Percentiles rank a stretch among this genome's conserved stretches.
These are phyloP conservation scores for Phytophthora syringae DNA, from an alignment of 352 stramenopile genomes.

Conservation along the genomic window DNA sequence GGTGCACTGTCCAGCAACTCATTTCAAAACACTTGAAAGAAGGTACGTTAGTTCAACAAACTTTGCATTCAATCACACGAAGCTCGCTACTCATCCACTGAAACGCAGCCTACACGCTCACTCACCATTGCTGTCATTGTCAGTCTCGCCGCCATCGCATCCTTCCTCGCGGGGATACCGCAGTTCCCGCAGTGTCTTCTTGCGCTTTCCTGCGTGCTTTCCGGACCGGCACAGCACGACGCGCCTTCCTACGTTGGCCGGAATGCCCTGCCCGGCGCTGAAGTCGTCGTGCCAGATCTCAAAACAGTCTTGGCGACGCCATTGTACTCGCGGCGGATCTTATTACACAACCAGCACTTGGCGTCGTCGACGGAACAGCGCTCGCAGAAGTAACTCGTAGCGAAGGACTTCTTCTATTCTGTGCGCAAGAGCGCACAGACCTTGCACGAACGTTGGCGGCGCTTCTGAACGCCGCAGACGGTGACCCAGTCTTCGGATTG, in stretches of 20 bases:
- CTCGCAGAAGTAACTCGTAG: slow-evolving; percentile 8
- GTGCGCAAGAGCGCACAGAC: slow-evolving; percentile 1
- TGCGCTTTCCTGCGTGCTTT: slow-evolving; percentile 10
- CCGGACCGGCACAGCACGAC: slow-evolving; percentile 24
- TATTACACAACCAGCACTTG: slow-evolving; percentile 25
- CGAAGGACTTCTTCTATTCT: background rate
- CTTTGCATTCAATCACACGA: background rate
- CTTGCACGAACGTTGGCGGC: background rate
- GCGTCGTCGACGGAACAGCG: slow-evolving; percentile 20
- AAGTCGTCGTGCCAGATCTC: slow-evolving; percentile 39
- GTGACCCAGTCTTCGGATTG: slow-evolving; percentile 1
- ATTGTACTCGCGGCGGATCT: slow-evolving; percentile 7
- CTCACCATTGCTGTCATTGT: slow-evolving; percentile 1
- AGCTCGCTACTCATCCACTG: background rate
- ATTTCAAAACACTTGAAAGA: slow-evolving; percentile 4
- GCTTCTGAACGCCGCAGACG: slow-evolving; percentile 1
- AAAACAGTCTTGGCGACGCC: slow-evolving; percentile 24
- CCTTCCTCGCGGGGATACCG: background rate
- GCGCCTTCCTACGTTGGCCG: slow-evolving; percentile 1
- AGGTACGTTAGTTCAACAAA: slow-evolving; percentile 7
- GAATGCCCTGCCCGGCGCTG: slow-evolving; percentile 6
- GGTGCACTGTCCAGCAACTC: background rate
- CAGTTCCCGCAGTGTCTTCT: slow-evolving; percentile 21
- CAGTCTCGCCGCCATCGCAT: background rate
- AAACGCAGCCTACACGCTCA: slow-evolving; percentile 1